These are phyloP conservation scores for Sugiyamaella paludigena DNA, from an alignment of 1,139 yeast species.

Conservation along the genomic window DNA sequence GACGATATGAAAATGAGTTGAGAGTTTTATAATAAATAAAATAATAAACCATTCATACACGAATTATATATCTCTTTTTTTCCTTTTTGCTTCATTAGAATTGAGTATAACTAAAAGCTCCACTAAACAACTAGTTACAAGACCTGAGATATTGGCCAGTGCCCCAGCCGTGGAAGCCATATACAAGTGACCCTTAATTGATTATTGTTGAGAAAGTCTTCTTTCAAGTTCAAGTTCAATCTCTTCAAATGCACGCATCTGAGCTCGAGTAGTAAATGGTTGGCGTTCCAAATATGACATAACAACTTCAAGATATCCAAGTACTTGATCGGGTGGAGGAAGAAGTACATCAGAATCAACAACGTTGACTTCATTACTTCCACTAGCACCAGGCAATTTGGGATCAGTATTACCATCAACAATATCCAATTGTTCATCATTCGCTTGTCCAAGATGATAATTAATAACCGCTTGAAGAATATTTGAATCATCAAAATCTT, in stretches of 20 bases:
- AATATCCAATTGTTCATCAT: conserved; percentile 7
- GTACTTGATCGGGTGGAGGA: conserved; percentile 12
- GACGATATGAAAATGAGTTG: no score
- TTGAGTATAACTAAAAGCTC: no score
- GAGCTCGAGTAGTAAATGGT: conserved; percentile 12
- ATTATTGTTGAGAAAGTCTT: neutral
- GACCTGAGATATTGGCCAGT: no score
- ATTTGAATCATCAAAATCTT: conserved; percentile 14
- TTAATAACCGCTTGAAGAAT: conserved; percentile 17
- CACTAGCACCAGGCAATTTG: conserved; percentile 1
- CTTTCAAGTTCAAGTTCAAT: conserved; percentile 12
- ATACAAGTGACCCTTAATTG: neutral
- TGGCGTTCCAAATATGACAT: conserved; percentile 15
- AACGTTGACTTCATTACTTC: neutral
- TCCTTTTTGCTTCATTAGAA: no score
- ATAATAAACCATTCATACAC: no score
- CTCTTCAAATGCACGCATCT: conserved; percentile 17
- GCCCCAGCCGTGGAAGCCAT: no score
- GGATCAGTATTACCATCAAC: conserved; percentile 2
- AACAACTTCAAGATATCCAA: conserved; percentile 13
- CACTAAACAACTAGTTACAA: no score
- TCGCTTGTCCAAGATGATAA: conserved; percentile 15
- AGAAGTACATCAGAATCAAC: conserved; percentile 7
- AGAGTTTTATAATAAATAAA: no score
- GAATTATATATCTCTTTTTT: no score